Evolutionary conservation across 2,329 filamentous ascomycete species (phyloP).

Genomic region (Chaetothyriales sp.): DNA sequence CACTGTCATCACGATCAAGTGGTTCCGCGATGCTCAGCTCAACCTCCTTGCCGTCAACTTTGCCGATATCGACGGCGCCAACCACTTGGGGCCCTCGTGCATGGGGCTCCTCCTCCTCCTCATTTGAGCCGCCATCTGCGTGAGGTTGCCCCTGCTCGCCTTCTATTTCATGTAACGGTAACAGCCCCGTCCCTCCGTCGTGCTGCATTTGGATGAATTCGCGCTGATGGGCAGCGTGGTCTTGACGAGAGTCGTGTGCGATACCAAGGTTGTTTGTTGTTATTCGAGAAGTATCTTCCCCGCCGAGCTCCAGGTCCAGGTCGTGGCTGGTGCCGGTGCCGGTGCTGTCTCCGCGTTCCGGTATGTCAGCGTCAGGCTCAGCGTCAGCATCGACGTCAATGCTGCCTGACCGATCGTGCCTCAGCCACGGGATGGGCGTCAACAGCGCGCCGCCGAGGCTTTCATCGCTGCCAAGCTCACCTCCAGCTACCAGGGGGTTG

Average conservation of each 20-base stretch:
- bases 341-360: not conserved
- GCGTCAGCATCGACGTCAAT: conserved; percentile 1
- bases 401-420: conserved; percentile 7
- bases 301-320: not conserved
- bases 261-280: not conserved
- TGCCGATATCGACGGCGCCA: conserved; percentile 72
- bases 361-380: not conserved
- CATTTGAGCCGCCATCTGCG: conserved; percentile 18
- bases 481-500: conserved; percentile 1
- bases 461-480: conserved; percentile 62
- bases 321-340: too few species aligned
- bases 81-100: conserved; percentile 73
- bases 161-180: conserved; percentile 23
- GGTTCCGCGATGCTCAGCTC: conserved; percentile 24
- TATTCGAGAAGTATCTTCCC: not conserved
- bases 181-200: conserved; percentile 61
- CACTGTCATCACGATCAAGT: conserved; percentile 4
- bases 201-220: conserved; percentile 78
- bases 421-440: conserved; percentile 87
- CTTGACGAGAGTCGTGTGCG: not conserved
- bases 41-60: conserved; percentile 43
- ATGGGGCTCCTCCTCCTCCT: conserved; percentile 44
- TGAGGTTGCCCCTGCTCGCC: conserved; percentile 30
- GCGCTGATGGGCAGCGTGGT: conserved; percentile 57
- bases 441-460: conserved; percentile 76